These are phyloP conservation scores for Pyrenophora teres DNA, from an alignment of 2,329 filamentous ascomycete species.

Conservation along the genomic window DNA sequence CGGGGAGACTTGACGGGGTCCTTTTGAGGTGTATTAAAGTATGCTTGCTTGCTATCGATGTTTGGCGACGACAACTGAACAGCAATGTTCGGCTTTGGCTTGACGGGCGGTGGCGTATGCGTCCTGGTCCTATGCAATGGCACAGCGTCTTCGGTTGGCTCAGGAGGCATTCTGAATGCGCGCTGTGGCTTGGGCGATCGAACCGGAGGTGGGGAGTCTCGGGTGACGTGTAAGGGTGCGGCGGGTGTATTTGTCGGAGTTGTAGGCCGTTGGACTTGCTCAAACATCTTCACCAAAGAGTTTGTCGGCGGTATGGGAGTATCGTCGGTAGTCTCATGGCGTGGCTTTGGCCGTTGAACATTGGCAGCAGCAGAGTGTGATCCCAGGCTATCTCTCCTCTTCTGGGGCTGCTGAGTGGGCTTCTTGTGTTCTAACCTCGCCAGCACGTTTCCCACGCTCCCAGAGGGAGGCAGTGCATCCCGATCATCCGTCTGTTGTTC, in stretches of 20 bases:
- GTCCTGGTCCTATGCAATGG: constrained; percentile 26
- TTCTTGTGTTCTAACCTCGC: constrained; percentile 36
- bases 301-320: constrained; percentile 65
- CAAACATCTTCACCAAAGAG: constrained; percentile 71
- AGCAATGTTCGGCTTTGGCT: constrained; percentile 38
- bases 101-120: constrained; percentile 33
- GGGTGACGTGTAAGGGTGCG: constrained; percentile 25
- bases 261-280: constrained; percentile 52
- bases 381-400: constrained; percentile 22
- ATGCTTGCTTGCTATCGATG: constrained; percentile 23
- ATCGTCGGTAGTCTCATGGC: constrained; percentile 55
- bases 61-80: constrained; percentile 21
- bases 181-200: constrained; percentile 51
- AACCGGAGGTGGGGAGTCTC: constrained; percentile 40
- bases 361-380: constrained; percentile 21
- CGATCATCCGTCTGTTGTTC: constrained; percentile 32
- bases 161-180: constrained; percentile 37
- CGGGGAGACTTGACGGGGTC: constrained; percentile 32
- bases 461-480: constrained; percentile 39
- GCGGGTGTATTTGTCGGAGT: constrained; percentile 21
- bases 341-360: neutral
- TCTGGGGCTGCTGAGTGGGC: constrained; percentile 18
- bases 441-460: constrained; percentile 42
- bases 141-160: constrained; percentile 22
- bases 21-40: constrained; percentile 25